phyloP scores from a whole-genome alignment of 352 stramenopile species.

The Globisporangium takayamanum region DNA sequence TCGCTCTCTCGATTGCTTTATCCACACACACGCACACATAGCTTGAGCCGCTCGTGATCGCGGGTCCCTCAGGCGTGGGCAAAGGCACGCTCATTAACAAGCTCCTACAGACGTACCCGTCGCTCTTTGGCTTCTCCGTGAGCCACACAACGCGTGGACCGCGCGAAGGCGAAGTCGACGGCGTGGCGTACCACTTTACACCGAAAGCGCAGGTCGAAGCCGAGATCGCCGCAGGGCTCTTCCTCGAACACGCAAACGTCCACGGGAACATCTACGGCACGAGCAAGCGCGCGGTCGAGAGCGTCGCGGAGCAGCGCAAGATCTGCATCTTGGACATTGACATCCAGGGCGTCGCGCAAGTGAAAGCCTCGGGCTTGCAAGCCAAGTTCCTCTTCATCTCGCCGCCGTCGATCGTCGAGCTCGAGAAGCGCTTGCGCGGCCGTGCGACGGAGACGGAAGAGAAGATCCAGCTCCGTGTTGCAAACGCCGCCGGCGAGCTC shows the following conservation, averaged over 20 bases:
- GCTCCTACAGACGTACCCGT: constrained; percentile 80
- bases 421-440: constrained; percentile 93
- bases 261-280: constrained; percentile 98
- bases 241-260: constrained; percentile 96
- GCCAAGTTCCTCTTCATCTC: constrained; percentile 96
- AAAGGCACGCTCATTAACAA: constrained; percentile 96
- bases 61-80: constrained; percentile 87
- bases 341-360: constrained; percentile 94
- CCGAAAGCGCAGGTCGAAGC: constrained; percentile 90
- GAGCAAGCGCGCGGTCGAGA: constrained; percentile 88
- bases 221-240: constrained; percentile 92
- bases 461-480: constrained; percentile 89
- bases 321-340: constrained; percentile 99
- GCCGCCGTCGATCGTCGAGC: constrained; percentile 91
- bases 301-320: constrained; percentile 90
- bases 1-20: neutral
- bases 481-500: constrained; percentile 92
- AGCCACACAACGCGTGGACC: constrained; percentile 96
- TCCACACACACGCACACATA: constrained; percentile 9
- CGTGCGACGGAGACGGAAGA: constrained; percentile 96
- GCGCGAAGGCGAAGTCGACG: constrained; percentile 91
- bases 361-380: constrained; percentile 85
- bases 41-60: constrained; percentile 86
- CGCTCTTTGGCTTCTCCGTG: constrained; percentile 94
- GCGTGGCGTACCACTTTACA: constrained; percentile 97